Percentiles rank a stretch among this genome's conserved stretches.
These are phyloP conservation scores for Dendrocalamus sinicus DNA, from an alignment of 176 grass and related monocot genomes.

Conservation along the genomic window DNA sequence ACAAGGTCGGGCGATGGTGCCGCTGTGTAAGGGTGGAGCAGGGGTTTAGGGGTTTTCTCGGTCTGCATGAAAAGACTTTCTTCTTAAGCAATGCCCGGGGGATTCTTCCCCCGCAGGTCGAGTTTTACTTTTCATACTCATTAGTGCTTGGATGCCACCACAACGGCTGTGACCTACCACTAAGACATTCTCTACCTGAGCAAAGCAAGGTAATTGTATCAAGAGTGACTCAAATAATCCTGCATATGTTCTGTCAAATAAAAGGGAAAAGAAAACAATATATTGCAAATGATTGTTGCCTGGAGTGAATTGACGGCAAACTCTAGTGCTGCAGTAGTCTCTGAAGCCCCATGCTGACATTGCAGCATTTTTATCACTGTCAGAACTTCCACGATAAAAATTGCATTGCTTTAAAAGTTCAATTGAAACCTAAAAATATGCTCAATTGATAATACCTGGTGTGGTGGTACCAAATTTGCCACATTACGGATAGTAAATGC, in stretches of 20 bases:
- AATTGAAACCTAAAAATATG: conserved; percentile 5
- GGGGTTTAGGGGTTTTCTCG: no score
- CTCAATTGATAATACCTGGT: conserved; percentile 54
- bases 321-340: conserved; percentile 92
- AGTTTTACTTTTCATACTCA: conserved; percentile 90
- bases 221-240: not conserved
- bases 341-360: conserved; percentile 75
- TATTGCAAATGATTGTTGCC: conserved; percentile 47
- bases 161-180: conserved; percentile 93
- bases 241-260: not conserved
- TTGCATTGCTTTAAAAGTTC: not conserved
- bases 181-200: conserved; percentile 77
- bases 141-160: conserved; percentile 92
- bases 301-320: conserved; percentile 74
- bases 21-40: no score
- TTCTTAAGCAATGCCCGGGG: no score
- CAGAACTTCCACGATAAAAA: conserved; percentile 38
- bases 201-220: conserved; percentile 34
- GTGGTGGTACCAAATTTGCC: conserved; percentile 93
- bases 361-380: conserved; percentile 9
- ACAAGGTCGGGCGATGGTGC: no score
- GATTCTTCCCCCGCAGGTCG: no score
- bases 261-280: not conserved
- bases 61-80: no score
- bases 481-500: conserved; percentile 91